A percentile compares a stretch with the other conserved stretches of the same genome.
These are phyloP conservation scores for Jamesozyma rosinii DNA, from an alignment of 805 yeast genomes.

Conservation along the genomic window DNA sequence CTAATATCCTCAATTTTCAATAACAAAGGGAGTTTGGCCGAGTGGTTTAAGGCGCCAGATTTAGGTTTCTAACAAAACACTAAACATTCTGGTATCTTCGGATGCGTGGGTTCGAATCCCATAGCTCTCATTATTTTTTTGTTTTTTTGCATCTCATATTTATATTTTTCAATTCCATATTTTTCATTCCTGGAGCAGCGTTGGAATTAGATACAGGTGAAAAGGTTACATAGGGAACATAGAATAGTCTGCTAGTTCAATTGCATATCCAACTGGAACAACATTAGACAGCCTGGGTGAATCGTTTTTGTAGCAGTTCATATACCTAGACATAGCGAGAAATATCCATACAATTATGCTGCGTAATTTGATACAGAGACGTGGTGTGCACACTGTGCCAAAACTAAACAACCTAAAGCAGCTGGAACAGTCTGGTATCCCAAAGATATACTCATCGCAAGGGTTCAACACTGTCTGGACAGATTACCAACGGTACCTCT, in stretches of 20 bases:
- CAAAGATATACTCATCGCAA: conserved; percentile 26
- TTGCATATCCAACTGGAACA: too few relatives aligned
- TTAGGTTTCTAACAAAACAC: conserved; percentile 25
- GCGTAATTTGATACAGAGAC: conserved; percentile 12
- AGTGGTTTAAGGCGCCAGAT: conserved; percentile 40
- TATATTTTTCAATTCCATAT: too few relatives aligned
- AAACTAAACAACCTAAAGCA: conserved; percentile 15
- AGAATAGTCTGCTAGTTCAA: too few relatives aligned
- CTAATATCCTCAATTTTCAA: too few relatives aligned
- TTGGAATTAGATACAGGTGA: too few relatives aligned
- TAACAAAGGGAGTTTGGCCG: conserved; percentile 34
- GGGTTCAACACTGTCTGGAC: conserved; percentile 74
- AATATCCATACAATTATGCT: conserved; percentile 18
- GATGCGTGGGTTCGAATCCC: conserved; percentile 41
- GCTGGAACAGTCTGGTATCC: conserved; percentile 21
- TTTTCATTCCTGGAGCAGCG: too few relatives aligned
- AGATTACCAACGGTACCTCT: conserved; percentile 61
- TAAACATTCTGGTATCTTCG: conserved; percentile 36
- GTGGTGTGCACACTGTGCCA: conserved; percentile 29
- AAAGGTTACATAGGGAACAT: too few relatives aligned
- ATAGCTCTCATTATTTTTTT: conserved; percentile 31
- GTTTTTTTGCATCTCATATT: too few relatives aligned
- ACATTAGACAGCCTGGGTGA: too few relatives aligned
- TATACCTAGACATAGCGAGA: too few relatives aligned
- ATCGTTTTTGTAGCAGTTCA: too few relatives aligned